These are phyloP conservation scores for Dichotomocladium elegans DNA, from an alignment of 371 early-diverging fungal species.

Conservation along the genomic window DNA sequence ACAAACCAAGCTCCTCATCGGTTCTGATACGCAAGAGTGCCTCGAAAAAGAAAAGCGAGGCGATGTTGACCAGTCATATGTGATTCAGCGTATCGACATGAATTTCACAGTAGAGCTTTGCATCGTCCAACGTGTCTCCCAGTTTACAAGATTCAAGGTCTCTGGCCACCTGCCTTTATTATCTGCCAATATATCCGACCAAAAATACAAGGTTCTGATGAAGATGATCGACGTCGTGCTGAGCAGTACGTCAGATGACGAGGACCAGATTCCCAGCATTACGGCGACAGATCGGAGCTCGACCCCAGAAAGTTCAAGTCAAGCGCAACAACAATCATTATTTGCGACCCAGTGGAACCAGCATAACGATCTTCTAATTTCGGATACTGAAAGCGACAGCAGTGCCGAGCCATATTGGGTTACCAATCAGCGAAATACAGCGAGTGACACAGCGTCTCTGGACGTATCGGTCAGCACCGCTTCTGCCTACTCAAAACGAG, in stretches of 20 bases:
- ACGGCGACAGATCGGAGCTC: background rate
- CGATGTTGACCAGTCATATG: slow-evolving; percentile 39
- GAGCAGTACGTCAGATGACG: slow-evolving; percentile 32
- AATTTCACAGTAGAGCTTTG: slow-evolving; percentile 66
- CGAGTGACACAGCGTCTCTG: background rate
- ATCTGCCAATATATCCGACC: slow-evolving; percentile 76
- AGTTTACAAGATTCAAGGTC: slow-evolving; percentile 66
- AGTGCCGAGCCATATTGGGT: background rate
- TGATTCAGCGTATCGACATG: slow-evolving; percentile 75
- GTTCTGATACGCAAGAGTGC: slow-evolving; percentile 59
- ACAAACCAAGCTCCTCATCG: slow-evolving; percentile 65
- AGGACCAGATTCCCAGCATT: slow-evolving; percentile 1
- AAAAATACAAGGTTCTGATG: slow-evolving; percentile 82
- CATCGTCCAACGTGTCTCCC: slow-evolving; percentile 65
- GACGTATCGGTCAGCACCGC: slow-evolving; percentile 8
- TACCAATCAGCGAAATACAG: background rate
- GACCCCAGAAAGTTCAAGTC: background rate
- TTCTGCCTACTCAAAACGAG: slow-evolving; percentile 14
- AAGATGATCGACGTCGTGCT: slow-evolving; percentile 61
- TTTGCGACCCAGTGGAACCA: background rate
- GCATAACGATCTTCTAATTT: background rate
- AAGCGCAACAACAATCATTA: background rate
- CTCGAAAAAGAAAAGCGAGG: slow-evolving; percentile 44
- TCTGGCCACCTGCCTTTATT: slow-evolving; percentile 71
- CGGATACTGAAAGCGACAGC: slow-evolving; percentile 8